Conservation (phyloP, 345 rosid genomes). For the Camelina laxa region DNA sequence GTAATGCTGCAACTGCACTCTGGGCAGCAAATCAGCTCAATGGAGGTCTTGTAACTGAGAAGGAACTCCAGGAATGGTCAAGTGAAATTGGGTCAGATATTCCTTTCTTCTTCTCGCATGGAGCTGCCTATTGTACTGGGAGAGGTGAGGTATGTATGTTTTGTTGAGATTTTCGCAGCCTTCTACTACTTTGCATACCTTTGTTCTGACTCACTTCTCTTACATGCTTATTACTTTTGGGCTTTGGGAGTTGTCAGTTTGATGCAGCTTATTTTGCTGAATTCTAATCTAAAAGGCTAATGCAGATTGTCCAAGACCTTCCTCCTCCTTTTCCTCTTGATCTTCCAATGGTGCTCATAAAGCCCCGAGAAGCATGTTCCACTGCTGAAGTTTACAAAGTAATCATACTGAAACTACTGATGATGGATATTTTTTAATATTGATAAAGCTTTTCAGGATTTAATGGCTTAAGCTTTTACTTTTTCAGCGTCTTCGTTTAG, state of each 20-base stretch:
- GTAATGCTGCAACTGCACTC: slow-evolving; percentile 97
- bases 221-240: neutral
- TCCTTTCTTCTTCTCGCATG: slow-evolving; percentile 94
- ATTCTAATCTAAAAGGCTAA: slow-evolving; percentile 32
- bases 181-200: neutral
- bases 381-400: slow-evolving; percentile 98
- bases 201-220: neutral
- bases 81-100: slow-evolving; percentile 97
- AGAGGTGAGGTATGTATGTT: slow-evolving; percentile 97
- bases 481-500: slow-evolving; percentile 69
- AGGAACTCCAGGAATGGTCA: slow-evolving; percentile 96
- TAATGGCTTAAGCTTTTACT: slow-evolving; percentile 25
- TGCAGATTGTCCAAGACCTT: slow-evolving; percentile 84
- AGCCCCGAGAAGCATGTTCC: slow-evolving; percentile 87
- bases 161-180: neutral
- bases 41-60: slow-evolving; percentile 74
- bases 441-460: slow-evolving; percentile 11
- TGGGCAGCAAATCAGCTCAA: slow-evolving; percentile 98
- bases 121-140: slow-evolving; percentile 95
- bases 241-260: neutral
- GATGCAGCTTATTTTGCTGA: slow-evolving; percentile 11
- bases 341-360: slow-evolving; percentile 85
- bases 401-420: slow-evolving; percentile 31
- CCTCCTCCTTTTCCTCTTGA: slow-evolving; percentile 72
- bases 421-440: neutral